phyloP scores from a whole-genome alignment of 768 basidiomycete species.

The Mycena sanguinolenta region DNA sequence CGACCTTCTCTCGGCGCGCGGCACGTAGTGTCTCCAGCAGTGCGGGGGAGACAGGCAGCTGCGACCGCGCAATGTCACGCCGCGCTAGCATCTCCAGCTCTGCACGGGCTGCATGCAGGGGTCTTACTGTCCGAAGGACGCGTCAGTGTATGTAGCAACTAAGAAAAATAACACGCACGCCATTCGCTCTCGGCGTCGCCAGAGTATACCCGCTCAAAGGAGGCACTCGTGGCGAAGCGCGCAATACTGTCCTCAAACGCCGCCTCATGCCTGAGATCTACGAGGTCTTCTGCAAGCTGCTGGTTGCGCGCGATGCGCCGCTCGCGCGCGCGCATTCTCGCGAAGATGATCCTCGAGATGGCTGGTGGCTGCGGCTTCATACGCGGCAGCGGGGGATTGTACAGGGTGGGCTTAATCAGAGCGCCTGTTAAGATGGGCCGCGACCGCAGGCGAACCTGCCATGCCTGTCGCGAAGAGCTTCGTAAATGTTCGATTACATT shows the following conservation, averaged over 20 bases:
- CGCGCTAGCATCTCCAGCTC: constrained; percentile 50
- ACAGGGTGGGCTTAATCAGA: constrained; percentile 72
- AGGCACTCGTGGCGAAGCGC: constrained; percentile 1
- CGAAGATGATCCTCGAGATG: constrained; percentile 78
- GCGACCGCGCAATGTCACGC: constrained; percentile 58
- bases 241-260: constrained; percentile 36
- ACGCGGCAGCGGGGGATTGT: constrained; percentile 81
- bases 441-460: constrained; percentile 64
- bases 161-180: constrained; percentile 51
- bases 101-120: constrained; percentile 48
- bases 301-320: constrained; percentile 56
- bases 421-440: constrained; percentile 81
- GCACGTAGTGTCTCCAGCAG: constrained; percentile 63
- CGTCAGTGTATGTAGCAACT: not conserved
- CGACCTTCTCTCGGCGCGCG: constrained; percentile 72
- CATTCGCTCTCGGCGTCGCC: constrained; percentile 45
- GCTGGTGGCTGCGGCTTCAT: constrained; percentile 82
- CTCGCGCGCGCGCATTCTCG: constrained; percentile 53
- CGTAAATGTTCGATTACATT: not conserved
- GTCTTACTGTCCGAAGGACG: constrained; percentile 47
- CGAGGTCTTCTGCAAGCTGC: constrained; percentile 45
- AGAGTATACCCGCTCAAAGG: constrained; percentile 38
- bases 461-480: constrained; percentile 56
- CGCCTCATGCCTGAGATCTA: constrained; percentile 52
- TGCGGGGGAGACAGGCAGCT: constrained; percentile 59